Percentiles rank a stretch among this genome's conserved stretches.
Conservation (phyloP, 2,329 filamentous ascomycete genomes). For the Botrytis pseudocinerea region DNA sequence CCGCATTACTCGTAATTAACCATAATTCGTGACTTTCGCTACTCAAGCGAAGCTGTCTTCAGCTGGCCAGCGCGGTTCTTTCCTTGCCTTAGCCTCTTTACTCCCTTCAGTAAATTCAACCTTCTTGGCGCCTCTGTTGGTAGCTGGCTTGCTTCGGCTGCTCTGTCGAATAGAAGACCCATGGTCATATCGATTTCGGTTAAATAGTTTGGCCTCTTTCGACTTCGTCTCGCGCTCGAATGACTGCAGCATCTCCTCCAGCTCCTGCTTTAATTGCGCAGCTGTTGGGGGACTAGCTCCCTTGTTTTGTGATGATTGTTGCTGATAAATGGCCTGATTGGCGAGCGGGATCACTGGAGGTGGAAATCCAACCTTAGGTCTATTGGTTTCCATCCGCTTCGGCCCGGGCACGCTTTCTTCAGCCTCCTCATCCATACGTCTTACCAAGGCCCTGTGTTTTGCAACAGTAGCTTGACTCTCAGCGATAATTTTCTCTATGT, state of each 20-base stretch:
- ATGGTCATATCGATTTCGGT: background rate
- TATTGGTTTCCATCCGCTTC: background rate
- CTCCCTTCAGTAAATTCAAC: slow-evolving; percentile 11
- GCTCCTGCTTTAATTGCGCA: slow-evolving; percentile 8
- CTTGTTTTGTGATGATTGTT: background rate
- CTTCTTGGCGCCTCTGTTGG: slow-evolving; percentile 1
- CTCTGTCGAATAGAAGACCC: background rate
- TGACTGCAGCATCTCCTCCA: slow-evolving; percentile 15
- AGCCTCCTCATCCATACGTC: slow-evolving; percentile 2
- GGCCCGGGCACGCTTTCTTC: background rate
- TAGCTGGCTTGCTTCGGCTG: background rate
- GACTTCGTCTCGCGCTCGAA: slow-evolving; percentile 10
- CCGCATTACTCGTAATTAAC: slow-evolving; percentile 27
- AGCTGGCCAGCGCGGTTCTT: slow-evolving; percentile 33
- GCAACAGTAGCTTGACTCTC: slow-evolving; percentile 12
- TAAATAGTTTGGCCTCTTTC: background rate
- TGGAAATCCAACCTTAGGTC: background rate
- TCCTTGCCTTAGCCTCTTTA: background rate
- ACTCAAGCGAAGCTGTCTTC: slow-evolving; percentile 41
- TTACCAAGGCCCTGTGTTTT: slow-evolving; percentile 1
- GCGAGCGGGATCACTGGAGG: background rate
- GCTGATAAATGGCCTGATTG: background rate
- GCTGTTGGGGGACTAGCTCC: slow-evolving; percentile 1
- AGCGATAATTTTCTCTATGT: slow-evolving; percentile 4
- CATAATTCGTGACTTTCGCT: slow-evolving; percentile 20